These are phyloP conservation scores for Saraca asoca DNA, from an alignment of 331 rosid genomes.

Conservation along the genomic window DNA sequence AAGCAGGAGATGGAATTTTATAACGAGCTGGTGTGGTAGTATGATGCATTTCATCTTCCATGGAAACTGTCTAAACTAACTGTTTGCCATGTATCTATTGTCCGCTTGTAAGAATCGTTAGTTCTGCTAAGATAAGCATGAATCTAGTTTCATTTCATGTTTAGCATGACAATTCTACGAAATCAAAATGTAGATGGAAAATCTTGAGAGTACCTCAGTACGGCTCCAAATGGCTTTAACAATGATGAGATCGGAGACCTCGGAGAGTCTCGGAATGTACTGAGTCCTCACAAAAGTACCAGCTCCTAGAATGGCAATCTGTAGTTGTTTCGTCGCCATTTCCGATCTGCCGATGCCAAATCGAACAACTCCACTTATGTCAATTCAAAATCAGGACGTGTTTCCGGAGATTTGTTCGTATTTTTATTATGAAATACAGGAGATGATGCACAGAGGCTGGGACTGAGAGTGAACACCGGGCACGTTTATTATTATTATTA, in stretches of 20 bases:
- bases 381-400: not conserved
- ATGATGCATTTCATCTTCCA: too few relatives aligned
- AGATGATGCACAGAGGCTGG: not conserved
- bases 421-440: not conserved
- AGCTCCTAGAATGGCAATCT: conserved; percentile 89
- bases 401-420: not conserved
- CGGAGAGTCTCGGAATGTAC: conserved; percentile 84
- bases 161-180: not conserved
- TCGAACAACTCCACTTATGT: not conserved
- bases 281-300: conserved; percentile 79
- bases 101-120: not conserved
- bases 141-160: too few relatives aligned
- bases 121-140: not conserved
- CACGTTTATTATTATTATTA: not conserved
- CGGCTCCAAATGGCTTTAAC: conserved; percentile 96
- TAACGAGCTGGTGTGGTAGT: too few relatives aligned
- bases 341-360: conserved; percentile 12
- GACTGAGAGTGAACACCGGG: not conserved
- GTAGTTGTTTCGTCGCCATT: conserved; percentile 55
- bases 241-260: conserved; percentile 67
- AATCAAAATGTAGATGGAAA: not conserved
- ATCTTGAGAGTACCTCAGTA: conserved; percentile 46
- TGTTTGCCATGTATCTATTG: too few relatives aligned
- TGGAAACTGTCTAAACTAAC: too few relatives aligned
- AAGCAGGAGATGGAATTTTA: too few relatives aligned